Percentiles rank a stretch among this genome's conserved stretches.
Evolutionary conservation across 75 land plant species (phyloP).

Genomic region (Cryptomeria japonica): DNA sequence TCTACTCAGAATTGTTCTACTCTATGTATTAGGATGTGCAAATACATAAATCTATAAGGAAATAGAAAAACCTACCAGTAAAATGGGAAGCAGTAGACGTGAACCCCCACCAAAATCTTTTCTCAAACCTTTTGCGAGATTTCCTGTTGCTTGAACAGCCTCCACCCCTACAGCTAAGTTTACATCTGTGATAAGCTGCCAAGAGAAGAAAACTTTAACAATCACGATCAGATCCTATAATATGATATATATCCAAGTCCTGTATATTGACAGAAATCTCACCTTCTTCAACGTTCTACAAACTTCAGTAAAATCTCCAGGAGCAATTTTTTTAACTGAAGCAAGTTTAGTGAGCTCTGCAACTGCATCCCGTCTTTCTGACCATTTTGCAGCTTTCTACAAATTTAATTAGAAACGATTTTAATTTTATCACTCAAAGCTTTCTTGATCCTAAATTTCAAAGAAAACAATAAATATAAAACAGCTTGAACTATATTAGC

Average conservation of each 20-base stretch:
- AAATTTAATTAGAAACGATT: constrained; percentile 8
- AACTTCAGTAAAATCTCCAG: constrained; percentile 51
- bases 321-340: constrained; percentile 39
- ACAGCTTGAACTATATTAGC: background rate
- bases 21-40: background rate
- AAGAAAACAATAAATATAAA: background rate
- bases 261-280: background rate
- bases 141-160: constrained; percentile 57
- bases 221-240: background rate
- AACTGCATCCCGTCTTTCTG: constrained; percentile 57
- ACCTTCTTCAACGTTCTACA: constrained; percentile 50
- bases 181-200: constrained; percentile 56
- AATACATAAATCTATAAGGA: background rate
- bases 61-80: constrained; percentile 28
- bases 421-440: background rate
- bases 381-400: constrained; percentile 61
- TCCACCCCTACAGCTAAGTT: constrained; percentile 53
- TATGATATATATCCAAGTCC: background rate
- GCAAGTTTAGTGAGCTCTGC: constrained; percentile 58
- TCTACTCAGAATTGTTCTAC: background rate
- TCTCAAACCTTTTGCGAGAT: constrained; percentile 49
- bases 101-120: constrained; percentile 44
- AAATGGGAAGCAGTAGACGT: constrained; percentile 39
- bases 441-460: background rate
- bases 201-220: background rate